Evolutionary conservation across 345 rosid species (phyloP).

Genomic region (Bruguiera parviflora): DNA sequence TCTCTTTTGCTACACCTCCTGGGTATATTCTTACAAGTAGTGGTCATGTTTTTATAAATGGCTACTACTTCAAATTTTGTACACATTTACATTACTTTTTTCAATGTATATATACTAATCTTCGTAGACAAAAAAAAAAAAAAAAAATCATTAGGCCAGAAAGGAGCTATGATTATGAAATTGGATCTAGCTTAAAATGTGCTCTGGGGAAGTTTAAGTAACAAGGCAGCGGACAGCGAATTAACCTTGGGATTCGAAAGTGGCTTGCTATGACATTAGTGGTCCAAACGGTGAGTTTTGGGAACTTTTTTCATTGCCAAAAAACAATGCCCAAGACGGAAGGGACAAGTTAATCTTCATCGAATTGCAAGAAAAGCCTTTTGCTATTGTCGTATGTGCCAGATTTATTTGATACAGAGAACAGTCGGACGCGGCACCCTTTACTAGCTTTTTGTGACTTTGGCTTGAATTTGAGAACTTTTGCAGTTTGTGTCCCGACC

Average conservation of each 20-base stretch:
- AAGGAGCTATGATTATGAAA: no score
- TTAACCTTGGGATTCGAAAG: neutral
- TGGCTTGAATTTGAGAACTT: conserved; percentile 7
- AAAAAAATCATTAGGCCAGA: no score
- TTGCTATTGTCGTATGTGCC: neutral
- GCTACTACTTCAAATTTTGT: no score
- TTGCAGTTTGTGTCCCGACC: conserved; percentile 9
- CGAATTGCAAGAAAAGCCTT: no score
- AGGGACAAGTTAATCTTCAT: conserved; percentile 10
- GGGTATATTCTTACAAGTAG: no score
- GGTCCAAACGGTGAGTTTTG: no score
- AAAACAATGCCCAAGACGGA: conserved; percentile 9
- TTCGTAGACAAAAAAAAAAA: no score
- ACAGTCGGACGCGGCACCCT: neutral
- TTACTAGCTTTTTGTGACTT: neutral
- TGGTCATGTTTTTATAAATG: no score
- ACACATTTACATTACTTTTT: no score
- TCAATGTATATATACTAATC: no score
- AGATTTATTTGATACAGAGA: neutral
- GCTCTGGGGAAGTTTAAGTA: neutral
- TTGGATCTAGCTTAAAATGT: no score
- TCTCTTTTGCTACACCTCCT: no score
- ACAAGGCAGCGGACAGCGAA: neutral
- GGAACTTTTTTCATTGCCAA: conserved; percentile 1
- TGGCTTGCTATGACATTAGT: neutral